phyloP scores from a whole-genome alignment of 2,329 filamentous ascomycete genomes.

The Diaporthe nobilis region DNA sequence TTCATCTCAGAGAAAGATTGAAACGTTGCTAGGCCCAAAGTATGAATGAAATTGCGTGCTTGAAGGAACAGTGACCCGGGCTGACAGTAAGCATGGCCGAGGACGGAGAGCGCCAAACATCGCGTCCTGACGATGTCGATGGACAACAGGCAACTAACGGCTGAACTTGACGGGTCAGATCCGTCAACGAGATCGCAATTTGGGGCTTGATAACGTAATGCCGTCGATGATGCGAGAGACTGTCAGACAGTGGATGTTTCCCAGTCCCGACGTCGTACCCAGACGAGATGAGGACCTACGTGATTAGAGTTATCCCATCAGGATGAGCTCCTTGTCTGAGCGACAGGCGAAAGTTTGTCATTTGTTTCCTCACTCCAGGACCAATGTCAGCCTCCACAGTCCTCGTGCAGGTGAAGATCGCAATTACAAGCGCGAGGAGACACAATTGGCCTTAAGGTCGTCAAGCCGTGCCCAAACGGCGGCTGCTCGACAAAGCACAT shows the following conservation, averaged over 20 bases:
- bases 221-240: not conserved
- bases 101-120: not conserved
- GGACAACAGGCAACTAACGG: not conserved
- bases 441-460: constrained; percentile 49
- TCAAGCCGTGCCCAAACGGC: constrained; percentile 50
- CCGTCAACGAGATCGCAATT: too few species aligned
- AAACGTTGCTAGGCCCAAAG: too few species aligned
- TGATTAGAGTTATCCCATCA: not conserved
- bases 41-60: not conserved
- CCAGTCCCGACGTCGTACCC: not conserved
- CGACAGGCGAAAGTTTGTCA: not conserved
- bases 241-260: not conserved
- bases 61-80: too few species aligned
- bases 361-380: not conserved
- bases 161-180: not conserved
- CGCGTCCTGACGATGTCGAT: not conserved
- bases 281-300: not conserved
- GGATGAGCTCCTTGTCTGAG: not conserved
- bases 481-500: constrained; percentile 53
- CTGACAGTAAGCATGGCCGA: not conserved
- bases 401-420: constrained; percentile 53
- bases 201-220: not conserved
- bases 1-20: too few species aligned
- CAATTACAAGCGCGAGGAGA: constrained; percentile 55
- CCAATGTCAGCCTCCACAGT: constrained; percentile 2